A percentile compares a stretch with the other conserved stretches of the same genome.
These are phyloP conservation scores for Xeromyces bisporus DNA, from an alignment of 495 filamentous ascomycete genomes.

Conservation along the genomic window DNA sequence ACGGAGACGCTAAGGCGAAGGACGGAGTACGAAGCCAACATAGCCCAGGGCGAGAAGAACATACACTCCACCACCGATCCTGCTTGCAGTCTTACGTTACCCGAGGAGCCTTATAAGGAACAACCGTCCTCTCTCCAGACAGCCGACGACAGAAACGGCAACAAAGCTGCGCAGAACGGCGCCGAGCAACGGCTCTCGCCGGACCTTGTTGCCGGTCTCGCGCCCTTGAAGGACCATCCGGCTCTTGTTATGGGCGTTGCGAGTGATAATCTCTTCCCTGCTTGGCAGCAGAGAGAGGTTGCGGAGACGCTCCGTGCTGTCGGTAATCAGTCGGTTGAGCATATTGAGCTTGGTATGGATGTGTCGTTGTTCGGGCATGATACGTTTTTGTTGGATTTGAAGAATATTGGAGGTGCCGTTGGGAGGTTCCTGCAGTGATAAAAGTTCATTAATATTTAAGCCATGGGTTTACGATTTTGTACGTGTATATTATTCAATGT, in stretches of 20 bases:
- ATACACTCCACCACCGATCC: conserved; percentile 17
- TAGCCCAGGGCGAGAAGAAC: conserved; percentile 20
- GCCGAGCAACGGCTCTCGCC: conserved; percentile 34
- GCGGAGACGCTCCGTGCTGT: conserved; percentile 60
- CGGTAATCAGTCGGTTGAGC: conserved; percentile 65
- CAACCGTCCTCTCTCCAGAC: conserved; percentile 31
- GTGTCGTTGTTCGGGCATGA: conserved; percentile 89
- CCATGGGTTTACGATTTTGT: too few species aligned
- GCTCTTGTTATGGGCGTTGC: conserved; percentile 85
- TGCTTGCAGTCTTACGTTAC: conserved; percentile 69
- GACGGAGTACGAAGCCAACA: conserved; percentile 30
- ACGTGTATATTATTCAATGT: too few species aligned
- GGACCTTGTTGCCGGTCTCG: conserved; percentile 65
- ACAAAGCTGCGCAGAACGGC: conserved; percentile 2
- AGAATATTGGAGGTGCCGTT: conserved; percentile 74
- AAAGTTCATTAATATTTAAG: too few species aligned
- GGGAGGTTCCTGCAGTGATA: conserved; percentile 58
- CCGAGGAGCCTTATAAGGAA: conserved; percentile 73
- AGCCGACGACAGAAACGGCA: conserved; percentile 6
- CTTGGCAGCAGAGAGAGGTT: conserved; percentile 95
- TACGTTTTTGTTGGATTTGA: conserved; percentile 83
- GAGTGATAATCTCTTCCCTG: conserved; percentile 92
- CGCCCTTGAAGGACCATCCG: conserved; percentile 52
- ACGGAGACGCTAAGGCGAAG: conserved; percentile 29
- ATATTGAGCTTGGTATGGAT: conserved; percentile 85